These are phyloP conservation scores for Leccinum disarticulatum DNA, from an alignment of 768 basidiomycete species.

Conservation along the genomic window DNA sequence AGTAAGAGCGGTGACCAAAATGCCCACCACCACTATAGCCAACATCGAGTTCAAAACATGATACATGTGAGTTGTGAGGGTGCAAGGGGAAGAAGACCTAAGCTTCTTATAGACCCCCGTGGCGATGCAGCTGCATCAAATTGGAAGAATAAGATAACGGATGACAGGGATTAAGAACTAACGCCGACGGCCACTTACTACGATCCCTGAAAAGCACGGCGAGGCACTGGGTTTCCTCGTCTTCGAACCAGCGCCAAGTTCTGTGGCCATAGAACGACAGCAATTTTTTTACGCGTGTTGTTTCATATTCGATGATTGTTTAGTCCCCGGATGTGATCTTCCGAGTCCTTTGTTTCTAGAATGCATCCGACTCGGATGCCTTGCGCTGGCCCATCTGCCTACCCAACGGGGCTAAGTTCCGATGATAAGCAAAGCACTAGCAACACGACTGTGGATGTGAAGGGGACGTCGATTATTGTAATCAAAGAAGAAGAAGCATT, in stretches of 20 bases:
- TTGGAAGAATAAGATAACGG: not conserved
- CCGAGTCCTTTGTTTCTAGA: not conserved
- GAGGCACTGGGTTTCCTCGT: too few relatives aligned
- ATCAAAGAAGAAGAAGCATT: not conserved
- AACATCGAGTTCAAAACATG: not conserved
- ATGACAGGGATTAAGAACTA: not conserved
- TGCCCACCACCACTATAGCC: not conserved
- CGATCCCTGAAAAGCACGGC: not conserved
- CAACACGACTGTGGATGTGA: not conserved
- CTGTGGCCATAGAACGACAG: not conserved
- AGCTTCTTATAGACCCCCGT: not conserved
- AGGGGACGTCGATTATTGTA: not conserved
- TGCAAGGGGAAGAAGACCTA: not conserved
- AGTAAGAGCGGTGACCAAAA: not conserved
- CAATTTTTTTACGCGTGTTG: not conserved
- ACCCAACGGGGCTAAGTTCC: not conserved
- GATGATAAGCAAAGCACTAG: not conserved
- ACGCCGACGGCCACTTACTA: not conserved
- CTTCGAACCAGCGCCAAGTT: not conserved
- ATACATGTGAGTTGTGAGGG: constrained; percentile 6
- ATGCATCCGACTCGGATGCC: not conserved
- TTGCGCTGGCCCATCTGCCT: not conserved
- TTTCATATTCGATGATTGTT: not conserved
- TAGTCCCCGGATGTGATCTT: not conserved
- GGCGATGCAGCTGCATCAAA: not conserved